Percentiles rank a stretch among this genome's conserved stretches.
These are phyloP conservation scores for Wilcoxina mikolae DNA, from an alignment of 495 filamentous ascomycete genomes.

Conservation along the genomic window DNA sequence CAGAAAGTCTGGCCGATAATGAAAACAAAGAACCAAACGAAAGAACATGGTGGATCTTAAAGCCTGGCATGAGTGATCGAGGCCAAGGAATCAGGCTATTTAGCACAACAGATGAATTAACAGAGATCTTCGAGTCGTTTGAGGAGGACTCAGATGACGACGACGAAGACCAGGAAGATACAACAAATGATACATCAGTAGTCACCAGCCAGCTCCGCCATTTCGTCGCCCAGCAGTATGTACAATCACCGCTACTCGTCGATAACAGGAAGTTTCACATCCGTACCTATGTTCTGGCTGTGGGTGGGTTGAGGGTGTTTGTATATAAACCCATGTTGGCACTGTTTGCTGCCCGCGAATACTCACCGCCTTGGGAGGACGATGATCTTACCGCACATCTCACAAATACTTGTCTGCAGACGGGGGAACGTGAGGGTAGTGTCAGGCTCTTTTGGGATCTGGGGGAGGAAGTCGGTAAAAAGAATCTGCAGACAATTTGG, in stretches of 20 bases:
- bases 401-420: slow-evolving; percentile 90
- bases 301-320: slow-evolving; percentile 63
- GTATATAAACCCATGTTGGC: slow-evolving; percentile 85
- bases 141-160: slow-evolving; percentile 50
- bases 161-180: slow-evolving; percentile 9
- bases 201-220: slow-evolving; percentile 85
- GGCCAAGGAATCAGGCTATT: slow-evolving; percentile 88
- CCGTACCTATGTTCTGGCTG: slow-evolving; percentile 70
- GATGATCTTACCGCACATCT: slow-evolving; percentile 56
- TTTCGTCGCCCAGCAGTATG: slow-evolving; percentile 93
- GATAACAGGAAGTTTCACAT: slow-evolving; percentile 85
- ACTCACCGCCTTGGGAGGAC: slow-evolving; percentile 40
- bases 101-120: slow-evolving; percentile 61
- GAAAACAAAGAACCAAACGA: slow-evolving; percentile 33
- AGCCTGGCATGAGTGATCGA: slow-evolving; percentile 91
- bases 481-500: slow-evolving; percentile 38
- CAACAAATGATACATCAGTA: slow-evolving; percentile 30
- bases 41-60: slow-evolving; percentile 92
- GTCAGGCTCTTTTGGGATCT: slow-evolving; percentile 62
- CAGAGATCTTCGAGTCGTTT: slow-evolving; percentile 78
- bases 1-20: slow-evolving; percentile 58
- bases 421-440: slow-evolving; percentile 39
- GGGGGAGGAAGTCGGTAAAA: slow-evolving; percentile 21
- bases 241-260: slow-evolving; percentile 72
- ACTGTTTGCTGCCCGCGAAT: slow-evolving; percentile 64